These are phyloP conservation scores for Corylus avellana DNA, from an alignment of 306 rosid species.

Conservation along the genomic window DNA sequence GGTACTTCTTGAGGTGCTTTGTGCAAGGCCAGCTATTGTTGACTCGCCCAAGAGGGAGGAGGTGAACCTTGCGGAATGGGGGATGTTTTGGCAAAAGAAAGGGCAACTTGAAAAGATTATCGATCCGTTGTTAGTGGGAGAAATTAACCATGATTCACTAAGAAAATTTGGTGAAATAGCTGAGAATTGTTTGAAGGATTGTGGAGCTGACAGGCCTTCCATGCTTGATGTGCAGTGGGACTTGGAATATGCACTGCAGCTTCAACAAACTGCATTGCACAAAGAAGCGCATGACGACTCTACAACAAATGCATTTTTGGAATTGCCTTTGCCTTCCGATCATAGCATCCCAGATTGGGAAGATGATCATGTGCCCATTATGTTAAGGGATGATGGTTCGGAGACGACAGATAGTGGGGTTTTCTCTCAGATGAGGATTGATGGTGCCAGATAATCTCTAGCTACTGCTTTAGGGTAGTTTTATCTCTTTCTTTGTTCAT, in stretches of 20 bases:
- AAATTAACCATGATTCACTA: slow-evolving; percentile 37
- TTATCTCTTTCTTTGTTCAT: background rate
- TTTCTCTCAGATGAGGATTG: slow-evolving; percentile 42
- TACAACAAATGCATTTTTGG: slow-evolving; percentile 21
- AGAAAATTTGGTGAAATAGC: slow-evolving; percentile 40
- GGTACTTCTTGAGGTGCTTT: slow-evolving; percentile 53
- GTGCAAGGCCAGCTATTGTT: slow-evolving; percentile 51
- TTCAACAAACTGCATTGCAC: slow-evolving; percentile 34
- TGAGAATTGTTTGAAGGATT: slow-evolving; percentile 42
- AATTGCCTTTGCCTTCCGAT: slow-evolving; percentile 41
- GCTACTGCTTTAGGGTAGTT: background rate
- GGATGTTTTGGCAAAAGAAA: slow-evolving; percentile 32
- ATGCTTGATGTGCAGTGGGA: slow-evolving; percentile 62
- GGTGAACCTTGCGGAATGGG: slow-evolving; percentile 57
- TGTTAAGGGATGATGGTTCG: slow-evolving; percentile 28
- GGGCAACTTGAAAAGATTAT: slow-evolving; percentile 23
- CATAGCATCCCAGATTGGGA: slow-evolving; percentile 27
- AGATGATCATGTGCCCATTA: slow-evolving; percentile 13
- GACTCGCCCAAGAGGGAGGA: slow-evolving; percentile 32
- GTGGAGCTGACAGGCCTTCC: slow-evolving; percentile 45
- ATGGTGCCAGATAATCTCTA: slow-evolving; percentile 27
- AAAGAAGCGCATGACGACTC: slow-evolving; percentile 34
- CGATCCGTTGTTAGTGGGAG: slow-evolving; percentile 41
- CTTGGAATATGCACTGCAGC: slow-evolving; percentile 58
- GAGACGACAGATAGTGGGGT: slow-evolving; percentile 19